These are phyloP conservation scores for Apiotrichum sp. DNA, from an alignment of 1,284 basidiomycete genomes.

Conservation along the genomic window DNA sequence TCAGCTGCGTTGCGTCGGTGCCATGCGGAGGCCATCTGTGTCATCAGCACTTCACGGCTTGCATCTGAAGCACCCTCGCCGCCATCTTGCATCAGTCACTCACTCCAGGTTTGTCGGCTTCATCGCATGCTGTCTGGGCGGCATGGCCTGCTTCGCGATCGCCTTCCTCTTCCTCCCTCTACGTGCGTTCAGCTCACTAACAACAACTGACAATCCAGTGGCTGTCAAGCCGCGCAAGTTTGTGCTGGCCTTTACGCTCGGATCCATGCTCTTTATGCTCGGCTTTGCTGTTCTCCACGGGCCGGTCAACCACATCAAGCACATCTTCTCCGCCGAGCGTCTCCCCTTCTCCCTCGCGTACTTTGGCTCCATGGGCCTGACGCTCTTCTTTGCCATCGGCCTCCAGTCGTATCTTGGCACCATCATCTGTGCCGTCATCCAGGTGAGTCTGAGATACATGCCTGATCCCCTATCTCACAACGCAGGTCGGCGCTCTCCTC, in stretches of 20 bases:
- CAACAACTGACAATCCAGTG: slow-evolving; percentile 46
- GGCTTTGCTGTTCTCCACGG: slow-evolving; percentile 54
- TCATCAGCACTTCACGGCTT: too few relatives aligned
- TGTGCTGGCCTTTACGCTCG: slow-evolving; percentile 71
- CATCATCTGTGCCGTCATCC: slow-evolving; percentile 68
- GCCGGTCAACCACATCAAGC: slow-evolving; percentile 61
- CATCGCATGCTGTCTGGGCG: slow-evolving; percentile 79
- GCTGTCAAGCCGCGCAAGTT: slow-evolving; percentile 80
- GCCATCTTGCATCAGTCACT: neutral
- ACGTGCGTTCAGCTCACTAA: slow-evolving; percentile 29
- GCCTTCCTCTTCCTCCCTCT: slow-evolving; percentile 86
- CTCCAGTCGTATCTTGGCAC: slow-evolving; percentile 76
- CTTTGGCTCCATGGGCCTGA: slow-evolving; percentile 69
- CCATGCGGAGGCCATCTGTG: too few relatives aligned
- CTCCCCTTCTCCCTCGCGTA: slow-evolving; percentile 83
- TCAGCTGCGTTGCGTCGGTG: too few relatives aligned
- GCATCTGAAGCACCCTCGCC: too few relatives aligned
- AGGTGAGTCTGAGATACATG: slow-evolving; percentile 49
- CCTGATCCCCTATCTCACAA: too few relatives aligned
- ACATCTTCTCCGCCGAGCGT: slow-evolving; percentile 74
- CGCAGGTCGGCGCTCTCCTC: slow-evolving; percentile 67
- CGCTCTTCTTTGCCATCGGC: slow-evolving; percentile 80
- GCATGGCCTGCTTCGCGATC: slow-evolving; percentile 89
- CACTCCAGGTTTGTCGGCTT: slow-evolving; percentile 77
- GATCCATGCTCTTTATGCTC: slow-evolving; percentile 32